phyloP scores from a whole-genome alignment of 495 filamentous ascomycete genomes.

The Lichenothelia convexa region DNA sequence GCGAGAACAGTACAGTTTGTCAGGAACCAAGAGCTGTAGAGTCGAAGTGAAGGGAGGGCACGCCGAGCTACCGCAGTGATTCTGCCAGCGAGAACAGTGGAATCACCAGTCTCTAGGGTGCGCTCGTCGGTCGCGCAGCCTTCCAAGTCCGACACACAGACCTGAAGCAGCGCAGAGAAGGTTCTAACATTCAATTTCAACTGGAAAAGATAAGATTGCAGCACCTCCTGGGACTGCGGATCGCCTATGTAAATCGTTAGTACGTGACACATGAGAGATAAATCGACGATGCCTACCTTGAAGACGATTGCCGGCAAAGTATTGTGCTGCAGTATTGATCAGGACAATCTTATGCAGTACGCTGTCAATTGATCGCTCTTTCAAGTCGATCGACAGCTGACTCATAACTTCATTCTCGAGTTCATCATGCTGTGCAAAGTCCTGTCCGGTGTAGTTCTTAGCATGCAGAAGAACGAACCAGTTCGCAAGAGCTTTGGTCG shows the following conservation, averaged over 20 bases:
- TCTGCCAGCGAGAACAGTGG: conserved; percentile 29
- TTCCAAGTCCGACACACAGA: conserved; percentile 50
- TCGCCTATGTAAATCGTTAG: not conserved
- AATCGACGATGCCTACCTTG: conserved; percentile 28
- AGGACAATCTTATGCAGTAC: conserved; percentile 63
- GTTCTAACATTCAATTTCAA: conserved; percentile 68
- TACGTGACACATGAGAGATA: not conserved
- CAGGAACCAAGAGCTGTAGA: conserved; percentile 58
- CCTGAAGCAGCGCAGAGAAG: conserved; percentile 56
- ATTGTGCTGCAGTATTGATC: conserved; percentile 71
- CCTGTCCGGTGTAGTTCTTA: conserved; percentile 54
- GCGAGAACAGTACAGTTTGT: conserved; percentile 27
- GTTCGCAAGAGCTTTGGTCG: conserved; percentile 39
- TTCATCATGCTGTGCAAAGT: conserved; percentile 58
- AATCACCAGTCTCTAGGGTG: conserved; percentile 10
- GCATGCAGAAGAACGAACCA: conserved; percentile 86
- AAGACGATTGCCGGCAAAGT: conserved; percentile 42
- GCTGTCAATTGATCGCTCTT: conserved; percentile 44
- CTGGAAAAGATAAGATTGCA: conserved; percentile 49
- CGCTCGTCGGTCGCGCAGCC: conserved; percentile 33
- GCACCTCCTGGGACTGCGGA: conserved; percentile 1
- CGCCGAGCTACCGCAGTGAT: conserved; percentile 45
- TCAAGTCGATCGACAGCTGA: conserved; percentile 54
- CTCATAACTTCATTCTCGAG: conserved; percentile 73
- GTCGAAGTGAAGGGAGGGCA: conserved; percentile 47